Evolutionary conservation across 345 rosid genomes (phyloP).

Genomic region (Lepidium africanum): DNA sequence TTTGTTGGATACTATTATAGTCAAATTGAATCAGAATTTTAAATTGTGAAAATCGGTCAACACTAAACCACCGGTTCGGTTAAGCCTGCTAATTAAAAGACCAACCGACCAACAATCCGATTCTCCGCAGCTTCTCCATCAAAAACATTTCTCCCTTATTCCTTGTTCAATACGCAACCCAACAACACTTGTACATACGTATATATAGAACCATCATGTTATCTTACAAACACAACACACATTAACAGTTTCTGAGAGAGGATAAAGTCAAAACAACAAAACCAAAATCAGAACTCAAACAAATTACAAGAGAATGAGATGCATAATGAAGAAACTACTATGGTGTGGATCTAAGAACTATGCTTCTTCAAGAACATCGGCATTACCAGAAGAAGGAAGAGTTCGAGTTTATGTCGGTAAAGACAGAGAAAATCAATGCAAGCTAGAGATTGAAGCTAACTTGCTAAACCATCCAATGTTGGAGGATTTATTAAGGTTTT

Average conservation of each 20-base stretch:
- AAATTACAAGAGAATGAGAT: slow-evolving; percentile 21
- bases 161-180: slow-evolving; percentile 22
- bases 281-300: background rate
- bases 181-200: background rate
- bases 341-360: slow-evolving; percentile 38
- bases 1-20: too few species aligned
- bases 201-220: background rate
- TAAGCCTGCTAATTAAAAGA: background rate
- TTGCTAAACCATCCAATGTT: slow-evolving; percentile 48
- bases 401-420: slow-evolving; percentile 37
- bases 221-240: slow-evolving; percentile 1
- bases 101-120: slow-evolving; percentile 6
- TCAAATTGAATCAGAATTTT: too few species aligned
- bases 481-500: slow-evolving; percentile 32
- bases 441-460: slow-evolving; percentile 39
- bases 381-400: slow-evolving; percentile 31
- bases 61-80: slow-evolving; percentile 14
- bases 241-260: background rate
- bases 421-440: slow-evolving; percentile 31
- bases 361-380: background rate
- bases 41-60: background rate
- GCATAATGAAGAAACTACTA: slow-evolving; percentile 38
- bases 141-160: background rate
- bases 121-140: slow-evolving; percentile 11
- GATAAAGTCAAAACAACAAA: background rate